phyloP scores from a whole-genome alignment of 2,329 filamentous ascomycete species.

The Aureobasidium sp. region DNA sequence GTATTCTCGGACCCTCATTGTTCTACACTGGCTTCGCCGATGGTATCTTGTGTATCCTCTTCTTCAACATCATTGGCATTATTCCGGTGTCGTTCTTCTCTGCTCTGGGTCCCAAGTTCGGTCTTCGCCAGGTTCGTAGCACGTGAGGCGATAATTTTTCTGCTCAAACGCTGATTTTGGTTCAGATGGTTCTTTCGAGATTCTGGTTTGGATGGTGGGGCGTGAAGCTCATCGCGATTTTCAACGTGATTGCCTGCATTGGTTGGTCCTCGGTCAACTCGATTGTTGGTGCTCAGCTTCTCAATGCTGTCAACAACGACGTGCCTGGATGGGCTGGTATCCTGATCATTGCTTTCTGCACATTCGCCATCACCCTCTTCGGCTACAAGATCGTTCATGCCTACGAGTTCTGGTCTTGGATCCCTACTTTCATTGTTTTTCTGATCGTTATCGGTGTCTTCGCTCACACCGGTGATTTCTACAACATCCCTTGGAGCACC shows the following conservation, averaged over 20 bases:
- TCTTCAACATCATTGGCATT: constrained; percentile 69
- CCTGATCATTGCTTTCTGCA: constrained; percentile 62
- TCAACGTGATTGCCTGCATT: constrained; percentile 64
- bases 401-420: constrained; percentile 71
- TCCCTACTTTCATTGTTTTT: constrained; percentile 66
- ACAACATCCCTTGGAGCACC: constrained; percentile 52
- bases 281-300: constrained; percentile 71
- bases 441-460: constrained; percentile 63
- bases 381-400: constrained; percentile 69
- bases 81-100: constrained; percentile 70
- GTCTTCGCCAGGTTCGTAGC: constrained; percentile 53
- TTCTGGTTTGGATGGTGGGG: constrained; percentile 67
- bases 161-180: background rate
- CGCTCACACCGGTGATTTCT: constrained; percentile 59
- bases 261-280: constrained; percentile 73
- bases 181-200: constrained; percentile 20
- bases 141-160: background rate
- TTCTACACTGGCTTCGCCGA: constrained; percentile 69
- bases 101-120: constrained; percentile 67
- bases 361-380: constrained; percentile 64
- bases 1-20: constrained; percentile 60
- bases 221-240: constrained; percentile 60
- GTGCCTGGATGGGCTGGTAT: constrained; percentile 70
- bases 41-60: constrained; percentile 62
- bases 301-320: constrained; percentile 63